These are phyloP conservation scores for Pedinophyceae sp. DNA, from an alignment of 139 green algal genomes.

Conservation along the genomic window DNA sequence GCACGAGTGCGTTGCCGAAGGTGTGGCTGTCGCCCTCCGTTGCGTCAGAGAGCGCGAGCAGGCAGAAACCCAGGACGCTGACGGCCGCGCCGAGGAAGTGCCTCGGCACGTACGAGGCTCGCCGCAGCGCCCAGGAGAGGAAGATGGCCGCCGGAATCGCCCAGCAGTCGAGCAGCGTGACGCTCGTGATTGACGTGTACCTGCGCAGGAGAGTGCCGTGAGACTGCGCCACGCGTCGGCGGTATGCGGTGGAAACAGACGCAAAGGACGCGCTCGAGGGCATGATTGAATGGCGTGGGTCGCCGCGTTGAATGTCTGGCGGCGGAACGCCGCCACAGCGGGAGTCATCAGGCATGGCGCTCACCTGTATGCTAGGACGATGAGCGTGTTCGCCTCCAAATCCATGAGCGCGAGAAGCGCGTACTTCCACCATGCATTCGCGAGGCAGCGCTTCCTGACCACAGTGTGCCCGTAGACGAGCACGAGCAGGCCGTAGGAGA, in stretches of 20 bases:
- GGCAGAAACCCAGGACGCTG: slow-evolving; percentile 38
- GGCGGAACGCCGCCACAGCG: too few species aligned
- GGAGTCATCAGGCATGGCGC: too few species aligned
- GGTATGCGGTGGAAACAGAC: background rate
- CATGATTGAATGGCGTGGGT: background rate
- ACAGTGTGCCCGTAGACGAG: slow-evolving; percentile 13
- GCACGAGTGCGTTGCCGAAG: slow-evolving; percentile 46
- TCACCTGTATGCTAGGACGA: too few species aligned
- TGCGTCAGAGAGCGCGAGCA: slow-evolving; percentile 39
- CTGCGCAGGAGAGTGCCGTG: too few species aligned
- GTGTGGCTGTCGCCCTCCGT: slow-evolving; percentile 19
- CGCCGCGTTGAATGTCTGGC: slow-evolving; percentile 20
- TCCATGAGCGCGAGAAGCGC: slow-evolving; percentile 44
- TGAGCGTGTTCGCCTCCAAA: slow-evolving; percentile 54
- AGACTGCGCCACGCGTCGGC: slow-evolving; percentile 19
- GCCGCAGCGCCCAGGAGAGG: slow-evolving; percentile 15
- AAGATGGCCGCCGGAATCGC: slow-evolving; percentile 50
- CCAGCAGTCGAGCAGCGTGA: slow-evolving; percentile 62
- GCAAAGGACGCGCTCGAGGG: background rate
- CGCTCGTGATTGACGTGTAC: slow-evolving; percentile 64
- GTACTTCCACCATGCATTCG: slow-evolving; percentile 21
- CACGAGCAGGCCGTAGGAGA: slow-evolving; percentile 49
- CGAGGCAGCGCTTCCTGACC: background rate
- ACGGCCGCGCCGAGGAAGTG: slow-evolving; percentile 38
- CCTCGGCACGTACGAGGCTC: slow-evolving; percentile 21